Evolutionary conservation across 2,329 filamentous ascomycete species (phyloP).

Genomic region (Arachnopeziza araneosa): DNA sequence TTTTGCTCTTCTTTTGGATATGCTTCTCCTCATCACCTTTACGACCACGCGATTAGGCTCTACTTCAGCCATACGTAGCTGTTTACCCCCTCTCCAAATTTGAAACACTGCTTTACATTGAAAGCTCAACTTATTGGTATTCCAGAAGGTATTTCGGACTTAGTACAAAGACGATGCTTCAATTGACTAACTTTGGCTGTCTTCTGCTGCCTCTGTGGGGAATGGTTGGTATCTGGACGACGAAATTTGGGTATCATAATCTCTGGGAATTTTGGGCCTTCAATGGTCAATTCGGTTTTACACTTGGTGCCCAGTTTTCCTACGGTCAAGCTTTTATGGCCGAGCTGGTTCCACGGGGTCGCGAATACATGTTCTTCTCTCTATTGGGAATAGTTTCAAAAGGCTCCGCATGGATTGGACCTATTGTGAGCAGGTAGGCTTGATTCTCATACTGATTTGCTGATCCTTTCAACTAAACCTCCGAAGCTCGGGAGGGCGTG

Average conservation of each 20-base stretch:
- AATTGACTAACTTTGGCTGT: constrained; percentile 24
- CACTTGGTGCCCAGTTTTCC: constrained; percentile 25
- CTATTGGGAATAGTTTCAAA: constrained; percentile 30
- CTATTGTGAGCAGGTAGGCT: constrained; percentile 21
- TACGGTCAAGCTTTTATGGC: constrained; percentile 31
- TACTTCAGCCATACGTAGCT: no score
- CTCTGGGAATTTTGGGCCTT: constrained; percentile 31
- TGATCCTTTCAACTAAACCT: no score
- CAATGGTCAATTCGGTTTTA: constrained; percentile 24
- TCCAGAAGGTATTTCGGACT: constrained; percentile 16
- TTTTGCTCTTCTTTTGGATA: no score
- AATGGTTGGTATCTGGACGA: constrained; percentile 29
- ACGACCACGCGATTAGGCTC: no score
- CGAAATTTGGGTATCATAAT: constrained; percentile 27
- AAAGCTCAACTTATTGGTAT: no score
- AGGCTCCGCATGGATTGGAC: constrained; percentile 29
- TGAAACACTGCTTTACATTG: no score
- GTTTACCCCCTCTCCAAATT: no score
- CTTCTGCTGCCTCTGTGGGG: constrained; percentile 26
- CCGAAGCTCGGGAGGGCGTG: no score
- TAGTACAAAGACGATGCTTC: constrained; percentile 29
- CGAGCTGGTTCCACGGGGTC: constrained; percentile 26
- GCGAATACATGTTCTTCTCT: constrained; percentile 30
- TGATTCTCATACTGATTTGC: no score
- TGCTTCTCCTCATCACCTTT: no score